Conservation (phyloP, 495 filamentous ascomycete species). For the Tuber aestivum region DNA sequence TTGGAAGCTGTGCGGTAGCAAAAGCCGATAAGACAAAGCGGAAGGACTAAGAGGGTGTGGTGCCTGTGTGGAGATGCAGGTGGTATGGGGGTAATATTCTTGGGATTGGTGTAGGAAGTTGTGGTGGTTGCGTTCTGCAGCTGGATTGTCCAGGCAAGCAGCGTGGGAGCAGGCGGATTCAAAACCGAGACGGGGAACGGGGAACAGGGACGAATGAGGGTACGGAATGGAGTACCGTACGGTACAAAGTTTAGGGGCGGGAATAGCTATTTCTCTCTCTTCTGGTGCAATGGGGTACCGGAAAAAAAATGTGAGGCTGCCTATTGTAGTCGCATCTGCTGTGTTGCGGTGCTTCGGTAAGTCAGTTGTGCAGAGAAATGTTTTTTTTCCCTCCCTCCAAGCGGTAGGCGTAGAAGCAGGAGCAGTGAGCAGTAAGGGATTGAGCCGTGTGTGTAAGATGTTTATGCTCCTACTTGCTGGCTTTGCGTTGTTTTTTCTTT, state of each 20-base stretch:
- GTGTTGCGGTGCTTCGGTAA: background rate
- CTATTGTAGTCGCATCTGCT: background rate
- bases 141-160: background rate
- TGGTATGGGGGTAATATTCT: conserved; percentile 26
- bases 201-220: conserved; percentile 34
- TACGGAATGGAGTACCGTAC: conserved; percentile 17
- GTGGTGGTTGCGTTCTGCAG: conserved; percentile 30
- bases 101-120: conserved; percentile 19
- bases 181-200: conserved; percentile 31
- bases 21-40: conserved; percentile 23
- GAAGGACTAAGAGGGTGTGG: conserved; percentile 30
- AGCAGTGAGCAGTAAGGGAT: conserved; percentile 4
- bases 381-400: background rate
- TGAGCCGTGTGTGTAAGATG: background rate
- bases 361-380: background rate
- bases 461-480: conserved; percentile 2
- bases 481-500: conserved; percentile 2
- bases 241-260: conserved; percentile 18
- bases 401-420: background rate
- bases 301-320: conserved; percentile 6
- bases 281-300: background rate
- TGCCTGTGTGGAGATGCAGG: conserved; percentile 30
- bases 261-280: conserved; percentile 2
- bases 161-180: conserved; percentile 39
- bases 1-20: conserved; percentile 25